Evolutionary conservation across 2,329 filamentous ascomycete genomes (phyloP).

Genomic region (Calonectria leucothoes): DNA sequence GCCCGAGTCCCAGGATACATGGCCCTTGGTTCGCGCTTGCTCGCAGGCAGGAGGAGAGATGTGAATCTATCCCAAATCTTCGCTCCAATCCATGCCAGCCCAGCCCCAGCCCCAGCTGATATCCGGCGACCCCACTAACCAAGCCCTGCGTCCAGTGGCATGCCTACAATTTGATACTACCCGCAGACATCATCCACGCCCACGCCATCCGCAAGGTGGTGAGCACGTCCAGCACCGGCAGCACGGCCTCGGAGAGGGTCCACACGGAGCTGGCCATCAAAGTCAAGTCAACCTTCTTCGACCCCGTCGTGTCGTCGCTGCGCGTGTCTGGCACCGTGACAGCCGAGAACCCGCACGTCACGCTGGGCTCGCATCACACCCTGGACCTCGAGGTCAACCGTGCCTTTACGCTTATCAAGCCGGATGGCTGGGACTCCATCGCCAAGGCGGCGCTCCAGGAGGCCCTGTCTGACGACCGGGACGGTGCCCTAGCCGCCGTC

Average conservation of each 20-base stretch:
- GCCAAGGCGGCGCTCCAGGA: constrained; percentile 82
- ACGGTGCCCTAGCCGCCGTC: constrained; percentile 87
- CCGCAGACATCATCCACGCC: constrained; percentile 64
- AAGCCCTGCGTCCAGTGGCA: constrained; percentile 59
- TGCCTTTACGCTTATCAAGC: constrained; percentile 89
- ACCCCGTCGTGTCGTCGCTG: constrained; percentile 65
- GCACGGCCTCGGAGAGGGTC: constrained; percentile 64
- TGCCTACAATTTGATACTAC: constrained; percentile 69
- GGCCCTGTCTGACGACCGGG: constrained; percentile 80
- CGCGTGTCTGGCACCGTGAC: constrained; percentile 67
- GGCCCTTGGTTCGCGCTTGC: not conserved
- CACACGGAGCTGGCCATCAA: constrained; percentile 68
- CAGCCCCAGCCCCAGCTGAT: not conserved
- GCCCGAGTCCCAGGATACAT: not conserved
- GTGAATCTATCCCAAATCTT: not conserved
- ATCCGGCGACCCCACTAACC: constrained; percentile 15
- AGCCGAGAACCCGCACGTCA: constrained; percentile 64
- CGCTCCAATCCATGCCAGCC: not conserved
- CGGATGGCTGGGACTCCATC: constrained; percentile 88
- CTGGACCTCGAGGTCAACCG: constrained; percentile 87
- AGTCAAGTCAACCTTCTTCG: constrained; percentile 69
- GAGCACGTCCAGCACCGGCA: constrained; percentile 58
- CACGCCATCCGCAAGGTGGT: constrained; percentile 68
- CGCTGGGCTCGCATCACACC: constrained; percentile 68
- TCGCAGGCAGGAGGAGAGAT: not conserved